Conservation (phyloP, 2,329 filamentous ascomycete species). For the Macrophomina tecta region DNA sequence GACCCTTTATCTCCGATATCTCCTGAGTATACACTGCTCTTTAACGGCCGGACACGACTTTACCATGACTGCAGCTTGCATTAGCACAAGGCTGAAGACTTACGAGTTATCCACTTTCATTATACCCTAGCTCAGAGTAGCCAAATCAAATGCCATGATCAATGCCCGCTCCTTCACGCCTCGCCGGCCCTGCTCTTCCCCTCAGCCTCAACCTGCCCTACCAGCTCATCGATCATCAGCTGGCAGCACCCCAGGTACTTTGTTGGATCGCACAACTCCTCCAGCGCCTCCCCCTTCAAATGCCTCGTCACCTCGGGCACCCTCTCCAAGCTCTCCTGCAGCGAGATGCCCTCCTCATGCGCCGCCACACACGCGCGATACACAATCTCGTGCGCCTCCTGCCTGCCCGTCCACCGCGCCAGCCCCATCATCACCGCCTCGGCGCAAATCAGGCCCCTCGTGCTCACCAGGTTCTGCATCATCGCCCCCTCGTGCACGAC, state of each 20-base stretch:
- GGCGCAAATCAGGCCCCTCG: conserved; percentile 60
- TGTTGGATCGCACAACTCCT: conserved; percentile 61
- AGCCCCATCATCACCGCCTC: conserved; percentile 68
- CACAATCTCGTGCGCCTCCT: conserved; percentile 62
- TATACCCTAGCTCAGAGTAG: background rate
- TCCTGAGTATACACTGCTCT: background rate
- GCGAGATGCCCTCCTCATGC: conserved; percentile 51
- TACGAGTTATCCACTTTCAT: background rate
- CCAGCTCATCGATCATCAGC: conserved; percentile 42
- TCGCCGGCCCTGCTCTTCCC: background rate
- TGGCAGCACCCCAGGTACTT: conserved; percentile 51
- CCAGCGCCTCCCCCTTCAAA: conserved; percentile 55
- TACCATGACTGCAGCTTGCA: background rate
- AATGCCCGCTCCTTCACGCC: no score
- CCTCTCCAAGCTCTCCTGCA: conserved; percentile 52
- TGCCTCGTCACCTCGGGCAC: conserved; percentile 50
- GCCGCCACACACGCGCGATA: conserved; percentile 60
- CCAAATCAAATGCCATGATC: no score
- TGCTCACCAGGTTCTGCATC: conserved; percentile 58
- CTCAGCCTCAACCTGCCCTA: background rate
- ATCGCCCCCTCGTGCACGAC: conserved; percentile 58
- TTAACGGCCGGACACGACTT: background rate
- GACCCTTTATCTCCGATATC: background rate
- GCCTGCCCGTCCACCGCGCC: conserved; percentile 59
- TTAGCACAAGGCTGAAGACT: background rate